phyloP scores from a whole-genome alignment of 164 flowering plant genomes.

The Aristolochia californica region DNA sequence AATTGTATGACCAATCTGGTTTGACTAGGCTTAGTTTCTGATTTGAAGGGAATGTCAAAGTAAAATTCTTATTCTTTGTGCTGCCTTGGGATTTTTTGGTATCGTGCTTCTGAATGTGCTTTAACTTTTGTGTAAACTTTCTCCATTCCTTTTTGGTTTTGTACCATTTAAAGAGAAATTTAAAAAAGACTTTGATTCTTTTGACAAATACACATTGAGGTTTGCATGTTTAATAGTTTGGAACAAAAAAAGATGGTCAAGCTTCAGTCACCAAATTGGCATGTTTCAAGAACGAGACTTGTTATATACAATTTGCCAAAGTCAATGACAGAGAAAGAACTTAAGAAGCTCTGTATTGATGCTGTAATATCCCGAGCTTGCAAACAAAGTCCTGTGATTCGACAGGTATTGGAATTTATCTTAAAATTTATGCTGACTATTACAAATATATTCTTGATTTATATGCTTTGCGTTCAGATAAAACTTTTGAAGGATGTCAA shows the following conservation, averaged over 20 bases:
- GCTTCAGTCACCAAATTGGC: conserved; percentile 81
- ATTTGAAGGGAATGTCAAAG: too few relatives aligned
- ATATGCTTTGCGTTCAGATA: conserved; percentile 40
- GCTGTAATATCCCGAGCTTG: conserved; percentile 83
- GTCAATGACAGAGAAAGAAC: conserved; percentile 59
- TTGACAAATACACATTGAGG: too few relatives aligned
- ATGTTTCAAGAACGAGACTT: conserved; percentile 81
- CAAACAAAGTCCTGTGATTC: conserved; percentile 75
- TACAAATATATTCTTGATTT: neutral
- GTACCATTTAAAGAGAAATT: too few relatives aligned
- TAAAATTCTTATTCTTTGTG: too few relatives aligned
- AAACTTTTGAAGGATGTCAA: conserved; percentile 55
- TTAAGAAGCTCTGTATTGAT: conserved; percentile 54
- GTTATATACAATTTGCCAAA: conserved; percentile 82
- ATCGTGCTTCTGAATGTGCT: too few relatives aligned
- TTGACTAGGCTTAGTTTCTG: too few relatives aligned
- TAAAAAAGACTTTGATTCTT: too few relatives aligned
- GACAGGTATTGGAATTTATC: conserved; percentile 46
- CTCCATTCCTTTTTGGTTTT: too few relatives aligned
- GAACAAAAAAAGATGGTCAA: conserved; percentile 48
- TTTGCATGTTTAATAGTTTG: conserved; percentile 31
- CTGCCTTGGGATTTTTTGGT: too few relatives aligned
- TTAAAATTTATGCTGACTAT: neutral
- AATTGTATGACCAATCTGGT: too few relatives aligned
- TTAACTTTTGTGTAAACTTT: too few relatives aligned